These are phyloP conservation scores for Cladophialophora chaetospira DNA, from an alignment of 2,329 filamentous ascomycete genomes.

Conservation along the genomic window DNA sequence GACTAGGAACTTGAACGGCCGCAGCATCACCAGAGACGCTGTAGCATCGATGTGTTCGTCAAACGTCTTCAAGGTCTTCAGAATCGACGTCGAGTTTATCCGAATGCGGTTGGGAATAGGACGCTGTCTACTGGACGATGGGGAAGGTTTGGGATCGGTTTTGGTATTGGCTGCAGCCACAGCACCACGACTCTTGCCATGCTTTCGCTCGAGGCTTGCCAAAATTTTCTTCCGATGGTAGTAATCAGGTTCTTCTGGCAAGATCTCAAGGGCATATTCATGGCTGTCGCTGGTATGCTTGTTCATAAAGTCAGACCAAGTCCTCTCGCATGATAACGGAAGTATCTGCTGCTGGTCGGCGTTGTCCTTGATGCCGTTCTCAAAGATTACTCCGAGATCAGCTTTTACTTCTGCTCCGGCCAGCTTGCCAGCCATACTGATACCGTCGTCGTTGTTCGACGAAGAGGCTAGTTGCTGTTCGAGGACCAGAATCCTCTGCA, in stretches of 20 bases:
- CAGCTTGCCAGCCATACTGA: neutral
- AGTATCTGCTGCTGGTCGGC: constrained; percentile 1
- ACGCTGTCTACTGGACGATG: neutral
- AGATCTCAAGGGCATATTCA: constrained; percentile 12
- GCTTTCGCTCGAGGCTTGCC: neutral
- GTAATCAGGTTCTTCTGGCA: constrained; percentile 7
- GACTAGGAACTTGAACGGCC: constrained; percentile 16
- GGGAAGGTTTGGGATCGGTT: neutral
- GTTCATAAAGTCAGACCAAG: constrained; percentile 14
- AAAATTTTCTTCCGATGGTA: neutral
- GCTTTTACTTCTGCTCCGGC: neutral
- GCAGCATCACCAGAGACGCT: constrained; percentile 7
- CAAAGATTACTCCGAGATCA: neutral
- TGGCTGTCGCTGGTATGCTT: constrained; percentile 8
- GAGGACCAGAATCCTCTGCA: neutral
- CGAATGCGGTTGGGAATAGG: constrained; percentile 15
- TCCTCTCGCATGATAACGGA: neutral
- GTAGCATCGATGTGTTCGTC: constrained; percentile 1
- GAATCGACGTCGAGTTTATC: constrained; percentile 13
- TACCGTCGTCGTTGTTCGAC: neutral
- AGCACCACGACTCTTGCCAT: neutral
- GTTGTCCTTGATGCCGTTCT: neutral
- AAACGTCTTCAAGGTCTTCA: constrained; percentile 4
- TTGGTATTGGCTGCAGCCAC: neutral
- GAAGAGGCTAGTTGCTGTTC: neutral